Percentiles rank a stretch among this genome's conserved stretches.
phyloP scores from a whole-genome alignment of 2,329 filamentous ascomycete species.

The Amauroascus niger region DNA sequence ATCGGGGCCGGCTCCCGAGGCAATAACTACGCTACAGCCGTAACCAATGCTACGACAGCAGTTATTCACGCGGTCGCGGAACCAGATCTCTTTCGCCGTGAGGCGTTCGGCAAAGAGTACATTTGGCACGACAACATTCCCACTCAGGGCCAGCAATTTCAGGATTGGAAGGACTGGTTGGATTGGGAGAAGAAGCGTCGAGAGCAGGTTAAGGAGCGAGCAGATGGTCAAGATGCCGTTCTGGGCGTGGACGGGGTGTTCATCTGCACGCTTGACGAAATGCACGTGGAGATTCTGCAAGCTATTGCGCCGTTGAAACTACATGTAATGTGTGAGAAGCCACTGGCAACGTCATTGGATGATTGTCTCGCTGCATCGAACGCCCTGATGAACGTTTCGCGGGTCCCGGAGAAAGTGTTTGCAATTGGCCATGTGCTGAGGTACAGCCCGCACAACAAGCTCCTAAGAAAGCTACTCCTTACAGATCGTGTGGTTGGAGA shows the following conservation, averaged over 20 bases:
- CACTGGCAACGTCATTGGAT: constrained; percentile 65
- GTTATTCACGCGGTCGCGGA: constrained; percentile 71
- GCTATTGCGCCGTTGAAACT: constrained; percentile 59
- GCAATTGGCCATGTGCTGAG: constrained; percentile 88
- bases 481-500: constrained; percentile 71
- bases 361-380: constrained; percentile 66
- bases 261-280: constrained; percentile 74
- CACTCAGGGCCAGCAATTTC: constrained; percentile 57
- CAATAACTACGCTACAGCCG: constrained; percentile 60
- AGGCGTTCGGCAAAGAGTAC: constrained; percentile 57
- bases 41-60: constrained; percentile 55
- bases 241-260: constrained; percentile 55
- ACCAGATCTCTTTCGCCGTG: constrained; percentile 66
- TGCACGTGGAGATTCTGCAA: constrained; percentile 71
- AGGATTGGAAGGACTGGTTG: constrained; percentile 66
- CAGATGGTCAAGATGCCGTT: constrained; percentile 33
- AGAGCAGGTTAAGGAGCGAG: constrained; percentile 42
- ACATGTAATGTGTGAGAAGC: constrained; percentile 94
- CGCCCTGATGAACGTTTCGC: constrained; percentile 19
- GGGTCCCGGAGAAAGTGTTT: constrained; percentile 49
- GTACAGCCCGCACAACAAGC: constrained; percentile 85
- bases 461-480: constrained; percentile 67
- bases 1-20: constrained; percentile 78
- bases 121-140: constrained; percentile 56
- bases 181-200: constrained; percentile 58